Percentiles rank a stretch among this genome's conserved stretches.
Evolutionary conservation across 1,139 yeast genomes (phyloP).

Genomic region (Debaryomycetaceae sp.): DNA sequence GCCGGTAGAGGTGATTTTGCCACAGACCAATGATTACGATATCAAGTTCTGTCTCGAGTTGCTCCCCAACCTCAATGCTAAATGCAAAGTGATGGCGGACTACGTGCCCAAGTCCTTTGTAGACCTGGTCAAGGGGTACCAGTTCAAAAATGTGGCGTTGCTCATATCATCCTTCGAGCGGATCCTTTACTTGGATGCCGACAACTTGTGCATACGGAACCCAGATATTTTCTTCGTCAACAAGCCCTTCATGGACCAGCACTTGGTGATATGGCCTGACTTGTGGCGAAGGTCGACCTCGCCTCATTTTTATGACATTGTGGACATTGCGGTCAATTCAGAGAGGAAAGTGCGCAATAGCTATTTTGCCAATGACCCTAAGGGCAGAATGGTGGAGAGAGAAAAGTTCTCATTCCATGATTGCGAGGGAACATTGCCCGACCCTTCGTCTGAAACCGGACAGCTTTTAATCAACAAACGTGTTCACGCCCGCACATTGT

Average conservation of each 20-base stretch:
- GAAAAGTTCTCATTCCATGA: conserved; percentile 37
- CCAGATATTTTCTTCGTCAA: conserved; percentile 30
- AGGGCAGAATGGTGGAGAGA: conserved; percentile 17
- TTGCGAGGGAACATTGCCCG: conserved; percentile 52
- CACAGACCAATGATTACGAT: conserved; percentile 26
- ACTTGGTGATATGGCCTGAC: conserved; percentile 37
- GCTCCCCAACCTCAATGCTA: conserved; percentile 27
- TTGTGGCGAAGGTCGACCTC: conserved; percentile 39
- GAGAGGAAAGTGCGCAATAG: conserved; percentile 20
- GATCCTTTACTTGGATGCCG: conserved; percentile 34
- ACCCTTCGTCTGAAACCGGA: conserved; percentile 60
- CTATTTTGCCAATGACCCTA: conserved; percentile 22
- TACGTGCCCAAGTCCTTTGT: conserved; percentile 21
- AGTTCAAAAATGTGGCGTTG: conserved; percentile 31
- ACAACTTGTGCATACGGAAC: conserved; percentile 29
- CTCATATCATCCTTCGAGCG: conserved; percentile 30
- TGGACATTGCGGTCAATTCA: conserved; percentile 21
- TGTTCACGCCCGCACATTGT: conserved; percentile 44
- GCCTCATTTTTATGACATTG: conserved; percentile 29
- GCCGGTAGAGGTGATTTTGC: conserved; percentile 52
- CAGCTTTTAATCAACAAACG: conserved; percentile 50
- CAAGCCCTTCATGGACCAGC: conserved; percentile 25
- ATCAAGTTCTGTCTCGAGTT: conserved; percentile 26
- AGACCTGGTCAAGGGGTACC: conserved; percentile 23
- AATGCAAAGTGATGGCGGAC: conserved; percentile 30